Conservation (phyloP, 768 basidiomycete species). For the Tylopilus sp. region DNA sequence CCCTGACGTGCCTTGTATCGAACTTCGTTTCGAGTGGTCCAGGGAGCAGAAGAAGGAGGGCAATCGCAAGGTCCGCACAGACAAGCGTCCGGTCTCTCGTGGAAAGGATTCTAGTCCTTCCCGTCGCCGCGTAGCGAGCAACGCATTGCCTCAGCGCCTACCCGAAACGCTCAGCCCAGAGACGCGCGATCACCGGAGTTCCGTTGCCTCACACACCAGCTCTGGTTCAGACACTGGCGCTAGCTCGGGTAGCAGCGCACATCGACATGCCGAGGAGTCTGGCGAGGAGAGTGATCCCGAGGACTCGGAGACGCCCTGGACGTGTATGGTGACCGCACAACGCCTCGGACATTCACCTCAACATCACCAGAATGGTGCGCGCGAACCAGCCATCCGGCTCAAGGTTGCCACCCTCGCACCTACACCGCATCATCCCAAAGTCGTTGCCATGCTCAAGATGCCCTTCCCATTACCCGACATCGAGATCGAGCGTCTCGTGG, state of each 20-base stretch:
- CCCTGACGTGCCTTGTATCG: constrained; percentile 40
- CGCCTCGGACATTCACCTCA: constrained; percentile 30
- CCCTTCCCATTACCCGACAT: constrained; percentile 87
- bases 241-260: constrained; percentile 18
- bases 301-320: constrained; percentile 96
- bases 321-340: constrained; percentile 74
- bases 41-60: constrained; percentile 33
- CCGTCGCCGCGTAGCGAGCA: constrained; percentile 10
- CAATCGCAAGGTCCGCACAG: constrained; percentile 18
- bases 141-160: constrained; percentile 3
- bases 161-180: constrained; percentile 11
- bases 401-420: constrained; percentile 86
- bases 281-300: constrained; percentile 91
- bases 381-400: constrained; percentile 33
- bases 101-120: constrained; percentile 11
- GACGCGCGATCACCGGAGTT: constrained; percentile 33
- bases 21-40: constrained; percentile 81
- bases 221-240: constrained; percentile 32
- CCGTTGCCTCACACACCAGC: constrained; percentile 40
- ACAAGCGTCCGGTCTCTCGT: constrained; percentile 12
- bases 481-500: constrained; percentile 57
- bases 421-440: constrained; percentile 94
- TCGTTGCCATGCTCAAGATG: constrained; percentile 87
- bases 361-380: constrained; percentile 3
- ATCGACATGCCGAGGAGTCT: constrained; percentile 39